Evolutionary conservation across 768 basidiomycete genomes (phyloP).

Genomic region (Leccinellum rugosiceps): DNA sequence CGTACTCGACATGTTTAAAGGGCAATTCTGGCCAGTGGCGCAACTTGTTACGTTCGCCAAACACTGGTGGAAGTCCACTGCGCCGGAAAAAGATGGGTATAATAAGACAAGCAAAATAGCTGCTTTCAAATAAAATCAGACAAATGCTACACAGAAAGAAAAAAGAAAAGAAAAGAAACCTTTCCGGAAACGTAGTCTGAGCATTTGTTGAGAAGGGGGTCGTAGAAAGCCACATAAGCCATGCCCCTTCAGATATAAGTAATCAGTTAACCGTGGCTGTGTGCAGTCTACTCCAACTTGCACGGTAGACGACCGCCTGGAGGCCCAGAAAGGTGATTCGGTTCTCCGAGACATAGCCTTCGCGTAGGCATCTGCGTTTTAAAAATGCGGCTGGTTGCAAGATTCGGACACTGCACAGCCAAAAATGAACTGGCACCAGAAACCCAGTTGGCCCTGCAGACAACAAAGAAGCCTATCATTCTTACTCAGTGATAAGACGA

Average conservation of each 20-base stretch:
- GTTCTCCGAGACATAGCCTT: background rate
- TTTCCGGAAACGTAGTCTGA: background rate
- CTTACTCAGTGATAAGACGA: too few relatives aligned
- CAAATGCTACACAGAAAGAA: background rate
- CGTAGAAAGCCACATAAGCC: too few relatives aligned
- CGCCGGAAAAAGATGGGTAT: background rate
- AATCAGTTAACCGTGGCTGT: background rate
- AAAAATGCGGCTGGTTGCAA: background rate
- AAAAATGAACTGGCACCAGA: background rate
- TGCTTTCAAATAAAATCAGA: constrained; percentile 7
- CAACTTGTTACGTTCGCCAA: constrained; percentile 3
- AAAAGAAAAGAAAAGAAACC: background rate
- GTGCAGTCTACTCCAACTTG: background rate
- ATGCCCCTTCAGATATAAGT: background rate
- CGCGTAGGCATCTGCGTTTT: background rate
- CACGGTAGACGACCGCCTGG: background rate
- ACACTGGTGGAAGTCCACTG: constrained; percentile 15
- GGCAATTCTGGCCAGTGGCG: constrained; percentile 1
- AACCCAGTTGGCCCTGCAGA: background rate
- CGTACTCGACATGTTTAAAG: background rate
- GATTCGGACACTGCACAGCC: background rate
- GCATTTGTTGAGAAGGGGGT: background rate
- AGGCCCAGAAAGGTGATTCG: background rate
- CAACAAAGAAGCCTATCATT: too few relatives aligned
- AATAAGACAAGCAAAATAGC: background rate